Percentiles rank a stretch among this genome's conserved stretches.
These are phyloP conservation scores for Coemansia guatemalensis DNA, from an alignment of 192 early-diverging fungal species.

Conservation along the genomic window DNA sequence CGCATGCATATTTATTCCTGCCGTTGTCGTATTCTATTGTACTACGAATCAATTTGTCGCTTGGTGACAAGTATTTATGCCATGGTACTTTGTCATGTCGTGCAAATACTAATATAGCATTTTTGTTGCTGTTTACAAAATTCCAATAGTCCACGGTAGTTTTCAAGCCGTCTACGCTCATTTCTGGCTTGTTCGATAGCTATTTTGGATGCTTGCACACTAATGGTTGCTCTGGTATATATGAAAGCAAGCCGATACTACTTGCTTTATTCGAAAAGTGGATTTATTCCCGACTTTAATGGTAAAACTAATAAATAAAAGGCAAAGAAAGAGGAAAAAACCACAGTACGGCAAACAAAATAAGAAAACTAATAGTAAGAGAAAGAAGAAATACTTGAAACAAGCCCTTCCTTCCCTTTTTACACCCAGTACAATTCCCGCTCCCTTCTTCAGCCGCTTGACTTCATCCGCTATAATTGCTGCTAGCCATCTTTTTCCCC, in stretches of 20 bases:
- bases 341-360: slow-evolving; percentile 3
- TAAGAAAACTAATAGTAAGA: slow-evolving; percentile 4
- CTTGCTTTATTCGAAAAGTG: neutral
- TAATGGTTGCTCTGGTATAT: neutral
- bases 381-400: neutral
- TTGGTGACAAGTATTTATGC: slow-evolving; percentile 3
- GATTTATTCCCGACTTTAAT: neutral
- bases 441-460: neutral
- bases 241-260: neutral
- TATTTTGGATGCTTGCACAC: neutral
- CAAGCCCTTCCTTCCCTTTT: neutral
- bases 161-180: slow-evolving; percentile 8
- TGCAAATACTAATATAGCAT: slow-evolving; percentile 5
- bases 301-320: neutral
- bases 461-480: neutral
- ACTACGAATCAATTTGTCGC: slow-evolving; percentile 1
- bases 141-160: slow-evolving; percentile 1
- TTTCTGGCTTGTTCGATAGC: neutral
- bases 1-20: neutral
- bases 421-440: neutral
- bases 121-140: slow-evolving; percentile 3
- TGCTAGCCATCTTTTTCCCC: neutral
- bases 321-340: neutral
- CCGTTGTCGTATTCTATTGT: neutral
- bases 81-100: slow-evolving; percentile 3